phyloP scores from a whole-genome alignment of 176 grass and related monocot species.

The Hsuehochloa calcarea region DNA sequence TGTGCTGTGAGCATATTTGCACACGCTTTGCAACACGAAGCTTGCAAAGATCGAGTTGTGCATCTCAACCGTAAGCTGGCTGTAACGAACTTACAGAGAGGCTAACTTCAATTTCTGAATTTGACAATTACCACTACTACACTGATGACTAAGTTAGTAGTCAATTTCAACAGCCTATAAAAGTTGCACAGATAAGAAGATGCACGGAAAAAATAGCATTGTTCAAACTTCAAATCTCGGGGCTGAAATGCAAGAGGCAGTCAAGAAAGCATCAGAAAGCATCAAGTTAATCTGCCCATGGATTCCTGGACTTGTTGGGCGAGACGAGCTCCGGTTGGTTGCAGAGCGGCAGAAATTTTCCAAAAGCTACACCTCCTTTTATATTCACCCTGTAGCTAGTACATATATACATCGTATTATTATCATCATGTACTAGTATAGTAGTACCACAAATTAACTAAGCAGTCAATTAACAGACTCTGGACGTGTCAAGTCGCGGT shows the following conservation, averaged over 20 bases:
- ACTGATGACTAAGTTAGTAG: not conserved
- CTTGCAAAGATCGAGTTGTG: conserved; percentile 16
- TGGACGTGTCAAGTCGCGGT: conserved; percentile 15
- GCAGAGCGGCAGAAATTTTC: conserved; percentile 28
- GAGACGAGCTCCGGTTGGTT: conserved; percentile 15
- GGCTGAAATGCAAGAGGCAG: not conserved
- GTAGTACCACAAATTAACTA: conserved; percentile 9
- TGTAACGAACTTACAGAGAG: not conserved
- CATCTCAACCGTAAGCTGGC: not conserved
- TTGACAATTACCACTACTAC: not conserved
- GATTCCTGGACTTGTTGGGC: conserved; percentile 34
- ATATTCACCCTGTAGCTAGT: not conserved
- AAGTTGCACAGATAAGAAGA: not conserved
- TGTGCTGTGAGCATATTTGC: not conserved
- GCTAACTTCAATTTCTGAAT: not conserved
- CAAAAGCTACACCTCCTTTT: conserved; percentile 20
- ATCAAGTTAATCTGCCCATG: conserved; percentile 10
- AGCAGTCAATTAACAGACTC: not conserved
- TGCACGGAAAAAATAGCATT: not conserved
- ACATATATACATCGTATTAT: not conserved
- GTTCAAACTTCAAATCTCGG: not conserved
- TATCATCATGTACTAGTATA: not conserved
- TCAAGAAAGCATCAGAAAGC: conserved; percentile 16
- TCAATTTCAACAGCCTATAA: no score
- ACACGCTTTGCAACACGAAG: not conserved